These are phyloP conservation scores for Leishmania gerbilli DNA, from an alignment of 208 protist species.

Conservation along the genomic window DNA sequence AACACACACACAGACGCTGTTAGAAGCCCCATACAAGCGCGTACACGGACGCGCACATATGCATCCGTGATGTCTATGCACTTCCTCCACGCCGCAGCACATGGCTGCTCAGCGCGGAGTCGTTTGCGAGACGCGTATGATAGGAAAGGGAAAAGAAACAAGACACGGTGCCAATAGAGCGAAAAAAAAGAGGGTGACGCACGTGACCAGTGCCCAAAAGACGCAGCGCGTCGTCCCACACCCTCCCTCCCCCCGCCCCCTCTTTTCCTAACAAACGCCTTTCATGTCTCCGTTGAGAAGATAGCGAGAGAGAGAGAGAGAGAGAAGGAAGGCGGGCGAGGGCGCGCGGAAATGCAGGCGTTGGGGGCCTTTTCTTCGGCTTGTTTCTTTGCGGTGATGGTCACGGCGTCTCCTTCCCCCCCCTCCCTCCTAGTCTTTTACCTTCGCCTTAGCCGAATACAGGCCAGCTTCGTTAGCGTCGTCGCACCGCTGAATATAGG, in stretches of 20 bases:
- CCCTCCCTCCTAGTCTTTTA: background rate
- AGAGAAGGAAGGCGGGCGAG: background rate
- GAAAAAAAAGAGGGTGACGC: conserved; percentile 2
- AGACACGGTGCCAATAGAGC: background rate
- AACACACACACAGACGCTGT: background rate
- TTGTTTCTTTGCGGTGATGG: background rate
- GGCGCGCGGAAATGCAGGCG: background rate
- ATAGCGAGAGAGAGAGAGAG: background rate
- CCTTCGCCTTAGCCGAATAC: background rate
- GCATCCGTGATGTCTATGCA: background rate
- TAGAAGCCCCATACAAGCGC: background rate
- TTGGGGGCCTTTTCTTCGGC: background rate
- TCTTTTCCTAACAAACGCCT: background rate
- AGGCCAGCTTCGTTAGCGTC: background rate
- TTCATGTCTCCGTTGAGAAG: background rate
- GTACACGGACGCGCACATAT: background rate
- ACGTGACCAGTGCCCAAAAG: background rate
- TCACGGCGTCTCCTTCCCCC: background rate
- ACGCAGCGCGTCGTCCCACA: background rate
- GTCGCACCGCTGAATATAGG: background rate
- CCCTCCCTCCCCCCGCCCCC: background rate
- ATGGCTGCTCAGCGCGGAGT: background rate
- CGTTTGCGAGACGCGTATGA: background rate
- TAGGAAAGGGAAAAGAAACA: background rate
- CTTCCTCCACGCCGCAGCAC: background rate